phyloP scores from a whole-genome alignment of 768 basidiomycete species.

The Termitomyces titanicus region DNA sequence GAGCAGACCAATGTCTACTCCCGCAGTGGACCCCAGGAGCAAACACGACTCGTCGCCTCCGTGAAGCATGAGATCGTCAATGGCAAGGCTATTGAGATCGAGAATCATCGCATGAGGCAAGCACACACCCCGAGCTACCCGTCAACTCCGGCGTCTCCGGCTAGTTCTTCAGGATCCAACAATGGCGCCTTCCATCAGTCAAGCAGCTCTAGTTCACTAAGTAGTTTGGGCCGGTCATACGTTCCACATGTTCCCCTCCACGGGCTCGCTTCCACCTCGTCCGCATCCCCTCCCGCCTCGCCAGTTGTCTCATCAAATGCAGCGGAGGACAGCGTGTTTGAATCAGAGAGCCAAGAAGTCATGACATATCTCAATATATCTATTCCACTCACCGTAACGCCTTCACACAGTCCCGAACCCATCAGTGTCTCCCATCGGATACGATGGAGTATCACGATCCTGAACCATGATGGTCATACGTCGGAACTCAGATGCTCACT shows the following conservation, averaged over 20 bases:
- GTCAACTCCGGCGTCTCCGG: constrained; percentile 10
- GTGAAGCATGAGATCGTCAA: constrained; percentile 65
- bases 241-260: constrained; percentile 1
- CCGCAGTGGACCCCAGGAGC: constrained; percentile 55
- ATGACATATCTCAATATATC: constrained; percentile 57
- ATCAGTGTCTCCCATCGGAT: constrained; percentile 76
- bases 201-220: constrained; percentile 8
- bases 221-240: constrained; percentile 2
- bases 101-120: constrained; percentile 20
- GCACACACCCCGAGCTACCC: constrained; percentile 5
- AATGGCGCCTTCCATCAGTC: not conserved
- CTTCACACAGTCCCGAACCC: constrained; percentile 74
- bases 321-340: not conserved
- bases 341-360: constrained; percentile 36
- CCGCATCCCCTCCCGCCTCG: not conserved
- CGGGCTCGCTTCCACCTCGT: constrained; percentile 1
- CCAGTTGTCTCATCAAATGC: not conserved
- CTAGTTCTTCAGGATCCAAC: constrained; percentile 4
- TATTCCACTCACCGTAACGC: constrained; percentile 59
- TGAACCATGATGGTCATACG: constrained; percentile 86
- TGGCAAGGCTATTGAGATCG: constrained; percentile 47
- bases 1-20: constrained; percentile 67
- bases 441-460: constrained; percentile 74
- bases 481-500: constrained; percentile 95
- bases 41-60: constrained; percentile 56